Evolutionary conservation across 768 basidiomycete species (phyloP), one percentile per base, ranked within the genome.

Genomic region (Leccinum variicolor): DNA sequence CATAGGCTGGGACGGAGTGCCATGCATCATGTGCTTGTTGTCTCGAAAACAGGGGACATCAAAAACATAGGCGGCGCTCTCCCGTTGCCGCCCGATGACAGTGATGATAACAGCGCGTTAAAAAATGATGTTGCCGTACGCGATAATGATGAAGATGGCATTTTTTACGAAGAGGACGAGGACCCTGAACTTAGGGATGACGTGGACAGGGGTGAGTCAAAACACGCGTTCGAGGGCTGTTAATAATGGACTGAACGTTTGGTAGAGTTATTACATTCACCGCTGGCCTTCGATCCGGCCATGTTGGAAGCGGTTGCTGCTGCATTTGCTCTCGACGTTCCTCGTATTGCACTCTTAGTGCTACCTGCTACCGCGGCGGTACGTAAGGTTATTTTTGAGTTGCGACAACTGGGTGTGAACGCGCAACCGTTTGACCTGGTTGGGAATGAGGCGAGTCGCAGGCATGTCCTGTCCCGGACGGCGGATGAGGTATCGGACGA

Each of bases 301-400:
- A 72, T 77, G 31, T 65, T 91, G 62, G 90, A 92, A 66, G 85
- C 85, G 2, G 78, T 92, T 50, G 89, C 86, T 6, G 79, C 82
- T 10, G 77, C 79, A 4, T 87, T 92, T 67, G 90, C 89, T 17
- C 67, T 90, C 19, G 88, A 90, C 54, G 90, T 92, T 21, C 85
- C 87, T 39, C 77, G 79, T 41, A 64, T 82, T 13, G 90, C 83
- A 19, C 74, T 92, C 17, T 74, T 92, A n/a, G 84, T 90, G 17
- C 67, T 92, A 36, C 85, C 85, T 3, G 77, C 88, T 6, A 76
- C 76, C 23, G 81, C 83, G 17, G 77, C 87, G 0, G 81, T 91
- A 21, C 79, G 78, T 50, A 81, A 85, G 23, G 82, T 82, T 39
- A 78, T 91, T 13, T 77, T 81, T 55, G 90, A 90, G 52, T 75